phyloP scores from a whole-genome alignment of 352 stramenopile species.

The Globisporangium abappressorium region DNA sequence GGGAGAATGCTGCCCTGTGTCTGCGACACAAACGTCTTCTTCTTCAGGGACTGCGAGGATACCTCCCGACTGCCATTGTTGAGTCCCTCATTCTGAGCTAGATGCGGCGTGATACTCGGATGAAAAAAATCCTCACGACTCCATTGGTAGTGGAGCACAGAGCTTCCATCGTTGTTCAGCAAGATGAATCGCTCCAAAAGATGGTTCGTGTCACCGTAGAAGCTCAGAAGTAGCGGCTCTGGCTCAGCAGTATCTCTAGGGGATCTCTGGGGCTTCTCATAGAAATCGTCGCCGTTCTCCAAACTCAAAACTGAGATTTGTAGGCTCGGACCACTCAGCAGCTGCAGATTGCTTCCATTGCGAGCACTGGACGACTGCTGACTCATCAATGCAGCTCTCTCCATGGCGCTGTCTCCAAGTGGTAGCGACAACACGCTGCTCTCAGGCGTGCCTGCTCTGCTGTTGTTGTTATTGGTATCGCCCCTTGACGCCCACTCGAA shows the following conservation, averaged over 20 bases:
- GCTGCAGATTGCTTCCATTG: background rate
- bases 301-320: background rate
- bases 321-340: background rate
- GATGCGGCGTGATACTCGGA: constrained; percentile 23
- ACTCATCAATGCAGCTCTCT: background rate
- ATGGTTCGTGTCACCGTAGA: constrained; percentile 37
- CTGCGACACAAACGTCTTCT: constrained; percentile 45
- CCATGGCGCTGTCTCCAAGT: background rate
- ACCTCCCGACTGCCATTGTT: constrained; percentile 17
- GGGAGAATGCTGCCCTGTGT: constrained; percentile 50
- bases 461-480: background rate
- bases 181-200: constrained; percentile 39
- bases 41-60: background rate
- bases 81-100: background rate
- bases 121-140: constrained; percentile 32
- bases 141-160: constrained; percentile 60
- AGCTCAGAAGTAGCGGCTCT: constrained; percentile 32
- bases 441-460: background rate
- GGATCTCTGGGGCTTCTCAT: background rate
- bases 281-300: background rate
- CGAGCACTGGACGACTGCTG: background rate
- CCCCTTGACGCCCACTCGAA: constrained; percentile 62
- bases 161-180: constrained; percentile 52
- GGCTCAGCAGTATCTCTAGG: background rate
- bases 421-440: background rate